Percentiles rank a stretch among this genome's conserved stretches.
These are phyloP conservation scores for Diplodia mutila DNA, from an alignment of 2,329 filamentous ascomycete genomes.

Conservation along the genomic window DNA sequence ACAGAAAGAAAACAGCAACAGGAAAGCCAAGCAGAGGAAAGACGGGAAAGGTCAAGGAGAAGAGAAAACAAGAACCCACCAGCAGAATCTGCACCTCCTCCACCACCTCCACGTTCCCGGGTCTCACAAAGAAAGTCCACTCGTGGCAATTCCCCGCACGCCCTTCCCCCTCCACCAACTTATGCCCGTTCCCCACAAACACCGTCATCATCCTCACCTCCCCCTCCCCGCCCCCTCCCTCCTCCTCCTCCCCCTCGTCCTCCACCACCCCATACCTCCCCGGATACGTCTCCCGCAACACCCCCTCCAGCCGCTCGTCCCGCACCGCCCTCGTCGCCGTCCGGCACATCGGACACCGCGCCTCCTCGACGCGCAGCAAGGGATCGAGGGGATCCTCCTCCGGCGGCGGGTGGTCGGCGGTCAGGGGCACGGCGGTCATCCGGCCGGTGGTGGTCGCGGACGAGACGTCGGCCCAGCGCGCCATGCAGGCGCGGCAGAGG, in stretches of 20 bases:
- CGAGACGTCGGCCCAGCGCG: constrained; percentile 51
- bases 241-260: constrained; percentile 35
- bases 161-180: constrained; percentile 30
- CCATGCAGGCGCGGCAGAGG: constrained; percentile 52
- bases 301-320: constrained; percentile 33
- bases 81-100: constrained; percentile 34
- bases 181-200: constrained; percentile 51
- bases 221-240: constrained; percentile 31
- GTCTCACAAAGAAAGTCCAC: constrained; percentile 53
- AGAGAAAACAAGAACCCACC: not conserved
- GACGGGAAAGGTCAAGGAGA: no score
- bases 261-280: constrained; percentile 16
- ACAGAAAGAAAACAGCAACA: no score
- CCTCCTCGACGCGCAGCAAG: constrained; percentile 35
- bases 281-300: constrained; percentile 43
- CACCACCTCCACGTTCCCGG: constrained; percentile 49
- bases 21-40: not conserved
- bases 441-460: constrained; percentile 38
- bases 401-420: constrained; percentile 36
- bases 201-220: constrained; percentile 47
- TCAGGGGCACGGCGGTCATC: constrained; percentile 47
- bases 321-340: constrained; percentile 43
- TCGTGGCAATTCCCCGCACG: constrained; percentile 45
- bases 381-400: constrained; percentile 27
- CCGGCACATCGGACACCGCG: constrained; percentile 53